phyloP scores from a whole-genome alignment of 2,329 filamentous ascomycete species.

The Exophiala calicioides region DNA sequence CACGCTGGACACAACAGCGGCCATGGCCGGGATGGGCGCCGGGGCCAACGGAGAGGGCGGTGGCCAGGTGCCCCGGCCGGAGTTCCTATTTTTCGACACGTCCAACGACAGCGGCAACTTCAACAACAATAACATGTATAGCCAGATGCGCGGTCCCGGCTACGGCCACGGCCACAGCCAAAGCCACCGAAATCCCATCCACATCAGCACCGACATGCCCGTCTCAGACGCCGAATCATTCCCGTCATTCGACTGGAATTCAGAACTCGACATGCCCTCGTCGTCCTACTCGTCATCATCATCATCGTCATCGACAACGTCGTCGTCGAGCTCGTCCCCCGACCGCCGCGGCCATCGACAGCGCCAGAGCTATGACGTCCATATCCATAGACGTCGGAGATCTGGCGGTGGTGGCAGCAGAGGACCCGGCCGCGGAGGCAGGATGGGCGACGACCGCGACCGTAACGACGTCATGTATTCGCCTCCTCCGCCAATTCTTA shows the following conservation, averaged over 20 bases:
- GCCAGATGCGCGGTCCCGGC: no score
- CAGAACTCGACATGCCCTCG: conserved; percentile 43
- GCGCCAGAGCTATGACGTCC: no score
- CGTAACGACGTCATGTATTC: no score
- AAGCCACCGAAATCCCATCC: no score
- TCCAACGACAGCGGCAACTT: neutral
- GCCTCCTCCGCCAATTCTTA: neutral
- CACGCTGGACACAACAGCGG: conserved; percentile 21
- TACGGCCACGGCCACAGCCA: no score
- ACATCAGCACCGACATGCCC: no score
- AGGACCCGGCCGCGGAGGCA: neutral
- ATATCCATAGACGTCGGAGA: no score
- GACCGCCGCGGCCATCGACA: neutral
- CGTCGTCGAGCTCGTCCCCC: conserved; percentile 2
- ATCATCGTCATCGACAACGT: conserved; percentile 4
- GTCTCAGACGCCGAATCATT: conserved; percentile 40
- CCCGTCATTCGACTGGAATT: conserved; percentile 46
- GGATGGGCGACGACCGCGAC: no score
- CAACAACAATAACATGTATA: conserved; percentile 2
- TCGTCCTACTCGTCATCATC: conserved; percentile 23
- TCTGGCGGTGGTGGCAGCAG: neutral
- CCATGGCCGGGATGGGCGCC: conserved; percentile 9
- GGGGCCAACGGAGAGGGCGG: neutral
- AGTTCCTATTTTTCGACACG: no score
- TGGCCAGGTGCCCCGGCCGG: conserved; percentile 1